Evolutionary conservation across 148 eudicot genomes (phyloP).

Genomic region (Chenopodium quinoa): DNA sequence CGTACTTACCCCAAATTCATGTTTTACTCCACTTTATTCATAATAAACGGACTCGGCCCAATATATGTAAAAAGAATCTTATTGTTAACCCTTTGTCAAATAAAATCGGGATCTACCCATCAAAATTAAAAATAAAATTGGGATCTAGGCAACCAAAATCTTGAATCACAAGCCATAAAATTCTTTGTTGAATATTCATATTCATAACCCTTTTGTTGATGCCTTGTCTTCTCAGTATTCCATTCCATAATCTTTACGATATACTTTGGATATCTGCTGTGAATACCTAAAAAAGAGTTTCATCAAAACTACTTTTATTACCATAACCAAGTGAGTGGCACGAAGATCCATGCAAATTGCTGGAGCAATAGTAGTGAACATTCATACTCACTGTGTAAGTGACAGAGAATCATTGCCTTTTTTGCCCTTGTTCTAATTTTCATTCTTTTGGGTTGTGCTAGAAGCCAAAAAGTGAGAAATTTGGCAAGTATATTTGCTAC

Average conservation of each 20-base stretch:
- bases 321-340: slow-evolving; percentile 4
- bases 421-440: neutral
- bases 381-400: neutral
- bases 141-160: neutral
- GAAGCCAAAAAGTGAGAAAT: slow-evolving; percentile 34
- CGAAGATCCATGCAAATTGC: neutral
- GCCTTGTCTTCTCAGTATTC: neutral
- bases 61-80: no score
- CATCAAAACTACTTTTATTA: slow-evolving; percentile 3
- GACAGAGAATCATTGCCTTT: slow-evolving; percentile 17
- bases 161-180: neutral
- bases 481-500: slow-evolving; percentile 49
- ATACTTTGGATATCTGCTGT: neutral
- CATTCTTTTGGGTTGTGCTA: slow-evolving; percentile 23
- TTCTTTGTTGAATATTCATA: neutral
- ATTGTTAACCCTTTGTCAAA: neutral
- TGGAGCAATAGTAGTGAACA: neutral
- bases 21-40: no score
- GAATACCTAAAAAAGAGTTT: neutral
- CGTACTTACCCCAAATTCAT: no score
- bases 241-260: neutral
- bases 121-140: neutral
- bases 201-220: neutral
- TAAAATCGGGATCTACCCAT: neutral
- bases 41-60: no score